Evolutionary conservation across 257 asterid species (phyloP), one percentile per base, ranked within the genome.

Genomic region (Capsicum rhomboideum): DNA sequence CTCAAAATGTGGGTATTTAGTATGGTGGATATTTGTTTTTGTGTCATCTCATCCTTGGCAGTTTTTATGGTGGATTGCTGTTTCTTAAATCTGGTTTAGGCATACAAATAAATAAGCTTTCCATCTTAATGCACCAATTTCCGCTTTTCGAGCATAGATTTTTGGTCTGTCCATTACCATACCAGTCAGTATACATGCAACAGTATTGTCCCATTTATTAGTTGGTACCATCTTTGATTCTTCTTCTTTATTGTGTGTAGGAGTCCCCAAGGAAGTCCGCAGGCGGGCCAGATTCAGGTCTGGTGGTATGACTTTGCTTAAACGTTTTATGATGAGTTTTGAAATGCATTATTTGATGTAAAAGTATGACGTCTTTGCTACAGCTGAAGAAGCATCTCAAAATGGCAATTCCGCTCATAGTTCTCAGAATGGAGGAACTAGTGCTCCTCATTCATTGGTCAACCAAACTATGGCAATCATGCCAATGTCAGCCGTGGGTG

Each of bases 1-100:
- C 98, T 80, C 97, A 91, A 85, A 92, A 91, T 88, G 99, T 95
- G 89, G 90, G 98, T 89, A 83, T 79, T 80, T n/a, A n/a, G 74
- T 20, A 14, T 21, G 81, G 81, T 46, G 59, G 42, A 74, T 49
- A 46, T 23, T 74, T 74, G 58, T 23, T 46, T 74, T 34, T 74
- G 4, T 74, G 14, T 74, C 23, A 49, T 74, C 37, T 49, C 34
- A 46, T 74, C 23, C 79, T 44, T 49, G 80, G 72, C 49, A 68
- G 78, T 58, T 49, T 42, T 61, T 56, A 21, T 79, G 81, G 58
- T 75, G 61, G 81, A 75, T 49, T 75, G 49, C n/a, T 28, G 21
- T 75, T 74, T 49, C 80, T 75, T 49, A 49, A 49, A 21, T 75
- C 44, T 75, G 49, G 81, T 75, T 75, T 26, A 75, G 42, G 40